A percentile compares a stretch with the other conserved stretches of the same genome.
Evolutionary conservation across 1,284 basidiomycete genomes (phyloP).

Genomic region (Gomphus bonarii): DNA sequence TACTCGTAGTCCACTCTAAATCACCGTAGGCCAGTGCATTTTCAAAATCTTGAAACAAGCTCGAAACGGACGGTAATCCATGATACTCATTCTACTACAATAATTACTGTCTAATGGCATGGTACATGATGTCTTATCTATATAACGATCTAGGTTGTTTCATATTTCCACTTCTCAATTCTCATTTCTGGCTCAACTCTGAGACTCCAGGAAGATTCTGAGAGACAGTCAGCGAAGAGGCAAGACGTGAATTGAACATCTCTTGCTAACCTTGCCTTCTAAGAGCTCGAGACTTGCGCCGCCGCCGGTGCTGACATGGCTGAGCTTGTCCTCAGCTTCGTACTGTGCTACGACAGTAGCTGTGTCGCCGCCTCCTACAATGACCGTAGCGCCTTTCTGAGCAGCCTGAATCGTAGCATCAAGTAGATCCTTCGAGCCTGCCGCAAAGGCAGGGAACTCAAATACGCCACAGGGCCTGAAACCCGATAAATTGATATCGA

Average conservation of each 20-base stretch:
- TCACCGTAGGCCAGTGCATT: too few relatives aligned
- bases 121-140: neutral
- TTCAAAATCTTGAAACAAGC: too few relatives aligned
- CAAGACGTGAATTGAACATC: neutral
- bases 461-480: constrained; percentile 92
- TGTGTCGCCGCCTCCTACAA: constrained; percentile 91
- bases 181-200: constrained; percentile 61
- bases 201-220: constrained; percentile 79
- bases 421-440: constrained; percentile 79
- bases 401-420: constrained; percentile 86
- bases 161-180: neutral
- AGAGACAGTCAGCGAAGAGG: neutral
- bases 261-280: constrained; percentile 78
- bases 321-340: constrained; percentile 77
- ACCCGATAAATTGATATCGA: neutral
- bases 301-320: constrained; percentile 95
- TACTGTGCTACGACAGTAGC: constrained; percentile 86
- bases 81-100: neutral
- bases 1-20: too few relatives aligned
- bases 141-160: neutral
- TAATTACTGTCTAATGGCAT: too few relatives aligned
- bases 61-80: too few relatives aligned
- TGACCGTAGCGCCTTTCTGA: constrained; percentile 81
- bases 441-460: constrained; percentile 89
- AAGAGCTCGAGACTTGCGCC: constrained; percentile 93